These are phyloP conservation scores for Annulohypoxylon bovei DNA, from an alignment of 495 filamentous ascomycete species.

Conservation along the genomic window DNA sequence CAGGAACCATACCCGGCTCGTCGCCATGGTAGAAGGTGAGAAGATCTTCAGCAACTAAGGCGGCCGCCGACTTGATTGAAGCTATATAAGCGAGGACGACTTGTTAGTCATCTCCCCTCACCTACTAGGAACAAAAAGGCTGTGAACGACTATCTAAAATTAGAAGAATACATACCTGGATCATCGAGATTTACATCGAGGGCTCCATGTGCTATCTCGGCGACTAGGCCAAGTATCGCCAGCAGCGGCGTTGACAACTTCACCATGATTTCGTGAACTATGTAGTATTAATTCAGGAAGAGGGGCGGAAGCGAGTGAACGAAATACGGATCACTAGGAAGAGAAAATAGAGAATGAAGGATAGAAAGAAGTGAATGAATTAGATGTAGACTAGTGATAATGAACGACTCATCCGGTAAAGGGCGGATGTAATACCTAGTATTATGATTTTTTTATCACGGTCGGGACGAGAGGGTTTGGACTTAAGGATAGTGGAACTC, in stretches of 20 bases:
- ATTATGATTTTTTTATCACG: conserved; percentile 10
- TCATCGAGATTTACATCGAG: conserved; percentile 51
- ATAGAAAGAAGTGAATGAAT: conserved; percentile 1
- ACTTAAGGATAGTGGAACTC: conserved; percentile 44
- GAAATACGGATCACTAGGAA: conserved; percentile 14
- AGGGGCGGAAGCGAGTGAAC: conserved; percentile 14
- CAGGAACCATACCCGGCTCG: conserved; percentile 64
- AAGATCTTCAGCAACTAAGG: conserved; percentile 70
- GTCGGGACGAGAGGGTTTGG: conserved; percentile 31
- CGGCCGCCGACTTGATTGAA: conserved; percentile 70
- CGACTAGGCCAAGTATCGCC: conserved; percentile 38
- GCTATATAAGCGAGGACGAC: conserved; percentile 45
- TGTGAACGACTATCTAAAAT: not conserved
- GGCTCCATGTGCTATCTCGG: conserved; percentile 33
- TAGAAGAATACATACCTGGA: conserved; percentile 43
- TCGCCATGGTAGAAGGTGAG: conserved; percentile 73
- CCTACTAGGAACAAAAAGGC: not conserved
- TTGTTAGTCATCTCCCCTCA: conserved; percentile 16
- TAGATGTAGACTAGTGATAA: conserved; percentile 13
- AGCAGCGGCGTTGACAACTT: conserved; percentile 42
- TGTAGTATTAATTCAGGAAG: not conserved
- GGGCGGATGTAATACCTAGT: conserved; percentile 8
- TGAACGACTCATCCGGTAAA: conserved; percentile 15
- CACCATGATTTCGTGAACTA: conserved; percentile 36
- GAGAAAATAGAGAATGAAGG: conserved; percentile 6